A percentile compares a stretch with the other conserved stretches of the same genome.
phyloP scores from a whole-genome alignment of 495 filamentous ascomycete species.

The Opeltia flavorubescens region DNA sequence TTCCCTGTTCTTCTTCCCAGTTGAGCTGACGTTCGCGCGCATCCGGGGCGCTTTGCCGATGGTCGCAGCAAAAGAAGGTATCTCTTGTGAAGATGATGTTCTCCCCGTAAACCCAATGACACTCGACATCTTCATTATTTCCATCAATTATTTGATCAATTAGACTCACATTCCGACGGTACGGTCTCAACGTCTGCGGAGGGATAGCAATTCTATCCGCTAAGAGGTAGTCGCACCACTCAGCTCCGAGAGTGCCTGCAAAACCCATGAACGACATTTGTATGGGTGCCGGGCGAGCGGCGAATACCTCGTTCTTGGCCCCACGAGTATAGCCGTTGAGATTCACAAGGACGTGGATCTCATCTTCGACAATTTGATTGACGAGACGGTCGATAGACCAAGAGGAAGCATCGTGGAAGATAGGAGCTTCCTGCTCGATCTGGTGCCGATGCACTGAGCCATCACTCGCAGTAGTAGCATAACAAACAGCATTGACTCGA shows the following conservation, averaged over 20 bases:
- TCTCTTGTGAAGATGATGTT: conserved; percentile 92
- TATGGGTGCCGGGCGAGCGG: conserved; percentile 84
- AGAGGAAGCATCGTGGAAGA: conserved; percentile 75
- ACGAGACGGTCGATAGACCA: conserved; percentile 81
- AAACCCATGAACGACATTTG: conserved; percentile 99
- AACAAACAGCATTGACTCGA: conserved; percentile 77
- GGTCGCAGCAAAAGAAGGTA: conserved; percentile 98
- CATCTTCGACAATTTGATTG: conserved; percentile 81
- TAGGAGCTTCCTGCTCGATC: conserved; percentile 86
- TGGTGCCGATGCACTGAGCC: conserved; percentile 83
- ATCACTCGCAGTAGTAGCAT: conserved; percentile 91
- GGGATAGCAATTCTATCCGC: conserved; percentile 85
- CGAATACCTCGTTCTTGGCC: conserved; percentile 95
- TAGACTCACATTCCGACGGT: conserved; percentile 57
- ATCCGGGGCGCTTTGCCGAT: conserved; percentile 82
- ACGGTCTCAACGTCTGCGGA: conserved; percentile 62
- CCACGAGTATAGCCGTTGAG: conserved; percentile 95
- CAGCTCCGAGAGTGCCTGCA: conserved; percentile 86
- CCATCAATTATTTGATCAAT: conserved; percentile 58
- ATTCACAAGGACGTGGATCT: conserved; percentile 93
- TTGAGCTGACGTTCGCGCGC: conserved; percentile 43
- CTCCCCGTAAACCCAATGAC: conserved; percentile 89
- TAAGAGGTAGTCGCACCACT: conserved; percentile 97
- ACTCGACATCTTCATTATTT: conserved; percentile 43
- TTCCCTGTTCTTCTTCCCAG: conserved; percentile 76